Percentiles rank a stretch among this genome's conserved stretches.
phyloP scores from a whole-genome alignment of 345 rosid species.

The Arabidopsis arenosa region DNA sequence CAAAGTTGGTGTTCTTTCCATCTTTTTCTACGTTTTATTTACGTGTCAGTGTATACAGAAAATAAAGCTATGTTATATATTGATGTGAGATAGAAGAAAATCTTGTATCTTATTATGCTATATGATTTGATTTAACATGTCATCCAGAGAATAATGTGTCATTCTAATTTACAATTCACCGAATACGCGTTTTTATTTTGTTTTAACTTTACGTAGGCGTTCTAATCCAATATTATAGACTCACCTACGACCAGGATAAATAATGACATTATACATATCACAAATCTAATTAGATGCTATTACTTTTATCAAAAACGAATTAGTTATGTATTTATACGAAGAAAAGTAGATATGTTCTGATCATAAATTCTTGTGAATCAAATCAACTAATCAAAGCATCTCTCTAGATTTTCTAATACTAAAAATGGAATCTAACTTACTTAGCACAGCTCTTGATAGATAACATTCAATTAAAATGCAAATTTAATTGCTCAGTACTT shows the following conservation, averaged over 20 bases:
- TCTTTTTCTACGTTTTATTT: not conserved
- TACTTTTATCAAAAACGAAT: not conserved
- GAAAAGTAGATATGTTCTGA: not conserved
- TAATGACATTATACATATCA: not conserved
- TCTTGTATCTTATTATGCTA: not conserved
- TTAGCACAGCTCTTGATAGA: not conserved
- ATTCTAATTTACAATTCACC: not conserved
- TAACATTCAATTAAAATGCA: not conserved
- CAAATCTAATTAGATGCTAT: not conserved
- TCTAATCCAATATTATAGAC: not conserved
- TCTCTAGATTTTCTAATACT: not conserved
- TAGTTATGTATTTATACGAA: no score
- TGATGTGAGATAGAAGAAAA: not conserved
- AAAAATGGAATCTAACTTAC: not conserved
- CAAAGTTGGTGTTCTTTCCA: slow-evolving; percentile 17
- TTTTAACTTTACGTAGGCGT: not conserved
- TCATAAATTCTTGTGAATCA: not conserved
- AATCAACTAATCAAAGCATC: not conserved
- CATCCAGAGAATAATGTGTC: not conserved
- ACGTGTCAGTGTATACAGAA: not conserved
- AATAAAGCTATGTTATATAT: not conserved
- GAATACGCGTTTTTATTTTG: not conserved
- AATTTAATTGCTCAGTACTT: not conserved
- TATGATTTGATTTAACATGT: not conserved
- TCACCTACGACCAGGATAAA: not conserved